Percentiles rank a stretch among this genome's conserved stretches.
These are phyloP conservation scores for Fallopia convolvulus DNA, from an alignment of 148 eudicot genomes.

Conservation along the genomic window DNA sequence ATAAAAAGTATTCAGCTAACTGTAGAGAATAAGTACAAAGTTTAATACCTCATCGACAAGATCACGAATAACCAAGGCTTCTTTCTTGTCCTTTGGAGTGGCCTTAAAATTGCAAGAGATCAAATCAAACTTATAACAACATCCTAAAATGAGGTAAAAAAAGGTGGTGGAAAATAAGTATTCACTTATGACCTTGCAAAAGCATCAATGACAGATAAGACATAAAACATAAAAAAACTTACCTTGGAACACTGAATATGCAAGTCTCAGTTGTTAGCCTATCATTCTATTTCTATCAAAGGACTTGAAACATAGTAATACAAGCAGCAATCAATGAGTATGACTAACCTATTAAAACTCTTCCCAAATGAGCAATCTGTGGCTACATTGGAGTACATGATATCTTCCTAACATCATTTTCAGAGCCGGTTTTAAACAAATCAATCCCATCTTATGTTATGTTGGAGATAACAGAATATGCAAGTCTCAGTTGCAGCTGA, in stretches of 20 bases:
- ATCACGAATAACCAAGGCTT: conserved; percentile 77
- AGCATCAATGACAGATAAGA: no score
- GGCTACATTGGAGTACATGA: not conserved
- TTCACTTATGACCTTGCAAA: no score
- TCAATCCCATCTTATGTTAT: conserved; percentile 6
- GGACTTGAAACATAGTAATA: not conserved
- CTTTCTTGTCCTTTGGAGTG: conserved; percentile 94
- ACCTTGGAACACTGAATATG: no score
- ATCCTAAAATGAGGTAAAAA: no score
- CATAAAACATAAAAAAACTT: no score
- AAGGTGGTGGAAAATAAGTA: no score
- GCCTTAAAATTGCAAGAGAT: no score
- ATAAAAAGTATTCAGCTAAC: not conserved
- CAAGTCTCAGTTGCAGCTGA: not conserved
- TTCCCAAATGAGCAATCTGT: not conserved
- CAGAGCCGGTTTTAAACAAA: not conserved
- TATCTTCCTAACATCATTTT: not conserved
- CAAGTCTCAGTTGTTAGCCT: no score
- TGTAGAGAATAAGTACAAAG: not conserved
- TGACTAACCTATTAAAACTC: not conserved
- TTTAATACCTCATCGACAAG: conserved; percentile 71
- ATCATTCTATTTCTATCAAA: no score
- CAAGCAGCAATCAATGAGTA: conserved; percentile 7
- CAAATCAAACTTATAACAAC: no score
- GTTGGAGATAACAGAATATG: not conserved